Conservation (phyloP, 164 flowering plant genomes). For the Vitis riparia region DNA sequence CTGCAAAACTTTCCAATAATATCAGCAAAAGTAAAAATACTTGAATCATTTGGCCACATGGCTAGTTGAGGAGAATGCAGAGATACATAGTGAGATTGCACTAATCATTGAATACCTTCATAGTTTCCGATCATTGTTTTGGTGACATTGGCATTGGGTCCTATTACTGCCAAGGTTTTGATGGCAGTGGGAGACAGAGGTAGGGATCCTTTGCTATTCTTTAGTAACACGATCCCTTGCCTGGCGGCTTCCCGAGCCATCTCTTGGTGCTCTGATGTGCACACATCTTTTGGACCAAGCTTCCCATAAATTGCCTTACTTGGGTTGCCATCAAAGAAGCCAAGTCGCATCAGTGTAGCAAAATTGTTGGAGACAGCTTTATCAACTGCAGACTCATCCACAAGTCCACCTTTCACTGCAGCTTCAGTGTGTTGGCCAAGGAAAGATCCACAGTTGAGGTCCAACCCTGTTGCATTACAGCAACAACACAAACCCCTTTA, state of each 20-base stretch:
- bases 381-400: constrained; percentile 57
- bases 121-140: constrained; percentile 93
- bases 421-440: constrained; percentile 58
- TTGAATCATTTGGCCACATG: neutral
- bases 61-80: no score
- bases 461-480: constrained; percentile 52
- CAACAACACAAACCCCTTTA: neutral
- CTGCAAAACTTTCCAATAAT: constrained; percentile 31
- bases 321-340: constrained; percentile 88
- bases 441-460: constrained; percentile 76
- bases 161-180: constrained; percentile 82
- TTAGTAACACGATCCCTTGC: constrained; percentile 90
- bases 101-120: constrained; percentile 44
- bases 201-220: constrained; percentile 56
- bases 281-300: constrained; percentile 81
- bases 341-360: constrained; percentile 75
- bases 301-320: constrained; percentile 60
- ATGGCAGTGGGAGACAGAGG: constrained; percentile 65
- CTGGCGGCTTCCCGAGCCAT: constrained; percentile 85
- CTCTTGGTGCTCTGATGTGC: constrained; percentile 58
- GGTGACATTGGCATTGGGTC: constrained; percentile 93
- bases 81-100: neutral
- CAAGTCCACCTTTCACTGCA: constrained; percentile 57
- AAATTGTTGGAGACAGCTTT: constrained; percentile 65
- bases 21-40: neutral